These are phyloP conservation scores for Phyllosticta citrichinensis DNA, from an alignment of 2,329 filamentous ascomycete species.

Conservation along the genomic window DNA sequence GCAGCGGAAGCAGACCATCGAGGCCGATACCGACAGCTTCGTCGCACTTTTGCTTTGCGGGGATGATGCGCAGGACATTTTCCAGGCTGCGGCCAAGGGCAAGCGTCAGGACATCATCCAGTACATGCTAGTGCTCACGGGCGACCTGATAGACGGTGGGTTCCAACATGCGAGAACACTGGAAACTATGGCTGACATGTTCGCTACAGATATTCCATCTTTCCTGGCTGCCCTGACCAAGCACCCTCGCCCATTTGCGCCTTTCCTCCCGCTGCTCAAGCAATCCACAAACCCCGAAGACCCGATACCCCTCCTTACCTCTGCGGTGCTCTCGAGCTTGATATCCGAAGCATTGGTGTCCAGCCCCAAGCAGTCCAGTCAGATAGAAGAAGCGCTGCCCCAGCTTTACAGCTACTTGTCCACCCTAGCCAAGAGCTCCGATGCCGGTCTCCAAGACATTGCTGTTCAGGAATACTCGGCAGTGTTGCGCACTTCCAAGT, in stretches of 20 bases:
- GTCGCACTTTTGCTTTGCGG: constrained; percentile 67
- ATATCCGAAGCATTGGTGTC: constrained; percentile 55
- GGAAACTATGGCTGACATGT: background rate
- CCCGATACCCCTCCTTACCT: constrained; percentile 79
- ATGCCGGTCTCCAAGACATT: constrained; percentile 89
- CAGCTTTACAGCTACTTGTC: constrained; percentile 80
- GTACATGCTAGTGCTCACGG: constrained; percentile 83
- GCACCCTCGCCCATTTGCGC: constrained; percentile 59
- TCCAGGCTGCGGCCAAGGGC: constrained; percentile 61
- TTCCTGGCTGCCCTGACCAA: constrained; percentile 68
- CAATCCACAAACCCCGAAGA: constrained; percentile 77
- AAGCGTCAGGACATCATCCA: constrained; percentile 87
- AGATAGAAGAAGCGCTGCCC: constrained; percentile 68
- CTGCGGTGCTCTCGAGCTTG: constrained; percentile 73
- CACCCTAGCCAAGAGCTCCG: constrained; percentile 69
- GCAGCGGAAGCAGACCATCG: constrained; percentile 71
- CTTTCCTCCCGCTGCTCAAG: constrained; percentile 75
- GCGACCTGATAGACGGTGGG: constrained; percentile 76
- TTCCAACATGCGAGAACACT: background rate
- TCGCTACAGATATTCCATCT: constrained; percentile 59
- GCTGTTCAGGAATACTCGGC: constrained; percentile 86
- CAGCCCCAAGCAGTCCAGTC: constrained; percentile 47
- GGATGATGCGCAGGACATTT: constrained; percentile 56
- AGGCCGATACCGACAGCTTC: constrained; percentile 71
- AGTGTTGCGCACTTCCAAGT: constrained; percentile 63